A percentile compares a stretch with the other conserved stretches of the same genome.
Evolutionary conservation across 148 eudicot species (phyloP).

Genomic region (Vaccinium corymbosum): DNA sequence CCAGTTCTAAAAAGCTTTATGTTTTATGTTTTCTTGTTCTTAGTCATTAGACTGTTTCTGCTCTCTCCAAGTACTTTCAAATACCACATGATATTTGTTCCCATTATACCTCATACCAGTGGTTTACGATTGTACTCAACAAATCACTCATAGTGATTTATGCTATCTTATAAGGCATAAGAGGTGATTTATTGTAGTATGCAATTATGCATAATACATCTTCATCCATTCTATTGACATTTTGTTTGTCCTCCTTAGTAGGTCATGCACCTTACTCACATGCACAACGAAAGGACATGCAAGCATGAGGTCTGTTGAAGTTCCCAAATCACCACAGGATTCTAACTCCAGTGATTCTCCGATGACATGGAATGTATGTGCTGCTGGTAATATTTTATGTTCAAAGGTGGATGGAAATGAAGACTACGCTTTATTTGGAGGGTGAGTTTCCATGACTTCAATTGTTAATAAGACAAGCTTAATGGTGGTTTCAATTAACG

Average conservation of each 20-base stretch:
- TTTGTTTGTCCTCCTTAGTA: constrained; percentile 23
- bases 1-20: neutral
- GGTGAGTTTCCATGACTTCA: constrained; percentile 40
- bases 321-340: constrained; percentile 26
- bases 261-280: constrained; percentile 73
- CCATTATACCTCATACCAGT: no score
- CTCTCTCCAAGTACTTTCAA: no score
- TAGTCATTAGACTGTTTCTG: neutral
- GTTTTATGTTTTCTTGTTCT: neutral
- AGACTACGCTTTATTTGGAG: constrained; percentile 77
- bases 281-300: constrained; percentile 76
- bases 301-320: constrained; percentile 45
- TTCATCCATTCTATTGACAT: neutral
- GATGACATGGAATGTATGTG: constrained; percentile 61
- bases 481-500: neutral
- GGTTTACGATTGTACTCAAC: no score
- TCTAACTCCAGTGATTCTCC: constrained; percentile 21
- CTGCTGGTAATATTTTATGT: constrained; percentile 56
- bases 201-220: neutral
- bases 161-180: no score
- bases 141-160: no score
- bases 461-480: neutral
- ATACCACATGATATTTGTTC: no score
- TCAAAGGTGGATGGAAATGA: constrained; percentile 67
- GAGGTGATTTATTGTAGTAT: no score